A percentile compares a stretch with the other conserved stretches of the same genome.
These are phyloP conservation scores for Hypoxylon sp. DNA, from an alignment of 2,329 filamentous ascomycete species.

Conservation along the genomic window DNA sequence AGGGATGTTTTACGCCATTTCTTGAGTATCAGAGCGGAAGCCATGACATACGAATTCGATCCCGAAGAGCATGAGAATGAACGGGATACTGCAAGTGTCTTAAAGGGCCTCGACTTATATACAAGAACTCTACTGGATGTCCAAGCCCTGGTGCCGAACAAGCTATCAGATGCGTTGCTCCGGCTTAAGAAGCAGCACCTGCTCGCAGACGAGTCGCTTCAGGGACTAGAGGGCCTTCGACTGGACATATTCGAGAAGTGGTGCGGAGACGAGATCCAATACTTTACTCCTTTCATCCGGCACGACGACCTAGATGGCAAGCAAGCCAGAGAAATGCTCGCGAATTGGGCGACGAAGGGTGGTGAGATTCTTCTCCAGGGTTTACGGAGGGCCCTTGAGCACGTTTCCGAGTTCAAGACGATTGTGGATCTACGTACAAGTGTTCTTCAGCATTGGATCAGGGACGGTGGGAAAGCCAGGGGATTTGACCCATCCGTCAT, in stretches of 20 bases:
- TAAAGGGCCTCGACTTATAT: slow-evolving; percentile 79
- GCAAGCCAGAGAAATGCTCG: slow-evolving; percentile 73
- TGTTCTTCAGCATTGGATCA: slow-evolving; percentile 82
- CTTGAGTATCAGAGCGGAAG: slow-evolving; percentile 78
- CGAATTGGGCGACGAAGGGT: slow-evolving; percentile 74
- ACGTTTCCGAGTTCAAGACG: slow-evolving; percentile 75
- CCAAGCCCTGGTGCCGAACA: slow-evolving; percentile 80
- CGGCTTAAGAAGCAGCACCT: slow-evolving; percentile 79
- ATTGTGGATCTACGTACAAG: slow-evolving; percentile 79
- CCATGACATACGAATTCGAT: slow-evolving; percentile 75
- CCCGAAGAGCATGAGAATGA: slow-evolving; percentile 60
- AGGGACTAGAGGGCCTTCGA: slow-evolving; percentile 76
- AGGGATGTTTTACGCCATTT: slow-evolving; percentile 86
- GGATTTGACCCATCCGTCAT: slow-evolving; percentile 78
- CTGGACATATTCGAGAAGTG: slow-evolving; percentile 84
- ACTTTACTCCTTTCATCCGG: slow-evolving; percentile 89
- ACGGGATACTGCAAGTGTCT: slow-evolving; percentile 64
- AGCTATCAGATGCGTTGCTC: slow-evolving; percentile 77
- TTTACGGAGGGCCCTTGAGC: slow-evolving; percentile 71
- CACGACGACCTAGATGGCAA: slow-evolving; percentile 79
- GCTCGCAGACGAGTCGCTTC: slow-evolving; percentile 78
- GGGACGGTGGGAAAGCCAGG: slow-evolving; percentile 73
- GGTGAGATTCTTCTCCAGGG: slow-evolving; percentile 73
- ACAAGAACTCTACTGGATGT: slow-evolving; percentile 83
- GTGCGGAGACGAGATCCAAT: slow-evolving; percentile 85